Evolutionary conservation across 768 basidiomycete species (phyloP).

Genomic region (Lenzites betulinus): DNA sequence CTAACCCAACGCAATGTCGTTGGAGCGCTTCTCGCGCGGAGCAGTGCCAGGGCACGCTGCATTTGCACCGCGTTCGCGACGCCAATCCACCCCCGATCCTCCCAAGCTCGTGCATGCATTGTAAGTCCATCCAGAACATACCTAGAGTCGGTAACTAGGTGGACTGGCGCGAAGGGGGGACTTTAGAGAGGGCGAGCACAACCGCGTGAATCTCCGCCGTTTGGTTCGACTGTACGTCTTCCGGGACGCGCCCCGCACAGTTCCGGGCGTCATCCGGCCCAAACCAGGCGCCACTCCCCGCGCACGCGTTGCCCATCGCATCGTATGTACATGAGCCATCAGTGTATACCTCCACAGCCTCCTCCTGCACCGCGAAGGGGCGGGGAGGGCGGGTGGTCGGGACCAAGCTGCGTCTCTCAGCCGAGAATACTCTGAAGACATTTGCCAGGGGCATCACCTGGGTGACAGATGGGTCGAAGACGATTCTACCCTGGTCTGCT

Average conservation of each 20-base stretch:
- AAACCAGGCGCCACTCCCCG: neutral
- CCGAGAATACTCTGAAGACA: neutral
- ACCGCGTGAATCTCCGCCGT: slow-evolving; percentile 23
- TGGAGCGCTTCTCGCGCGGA: too few species aligned
- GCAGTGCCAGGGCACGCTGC: too few species aligned
- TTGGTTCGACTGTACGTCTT: neutral
- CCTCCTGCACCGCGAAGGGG: neutral
- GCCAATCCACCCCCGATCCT: slow-evolving; percentile 3
- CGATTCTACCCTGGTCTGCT: too few species aligned
- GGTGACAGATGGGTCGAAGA: too few species aligned
- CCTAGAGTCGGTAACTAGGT: slow-evolving; percentile 15
- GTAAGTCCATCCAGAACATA: slow-evolving; percentile 25
- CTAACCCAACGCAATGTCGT: too few species aligned
- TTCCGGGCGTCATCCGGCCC: neutral
- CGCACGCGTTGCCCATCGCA: neutral
- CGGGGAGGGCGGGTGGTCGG: neutral
- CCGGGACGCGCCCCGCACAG: neutral
- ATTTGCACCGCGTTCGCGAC: neutral
- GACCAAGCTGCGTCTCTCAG: neutral
- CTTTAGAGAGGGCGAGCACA: neutral
- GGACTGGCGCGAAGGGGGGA: slow-evolving; percentile 2
- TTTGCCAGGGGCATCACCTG: neutral
- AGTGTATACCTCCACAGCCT: neutral
- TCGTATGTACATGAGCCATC: neutral
- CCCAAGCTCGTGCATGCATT: slow-evolving; percentile 13